A percentile compares a stretch with the other conserved stretches of the same genome.
phyloP scores from a whole-genome alignment of 2,329 filamentous ascomycete genomes.

The Pseudogymnoascus sp. region DNA sequence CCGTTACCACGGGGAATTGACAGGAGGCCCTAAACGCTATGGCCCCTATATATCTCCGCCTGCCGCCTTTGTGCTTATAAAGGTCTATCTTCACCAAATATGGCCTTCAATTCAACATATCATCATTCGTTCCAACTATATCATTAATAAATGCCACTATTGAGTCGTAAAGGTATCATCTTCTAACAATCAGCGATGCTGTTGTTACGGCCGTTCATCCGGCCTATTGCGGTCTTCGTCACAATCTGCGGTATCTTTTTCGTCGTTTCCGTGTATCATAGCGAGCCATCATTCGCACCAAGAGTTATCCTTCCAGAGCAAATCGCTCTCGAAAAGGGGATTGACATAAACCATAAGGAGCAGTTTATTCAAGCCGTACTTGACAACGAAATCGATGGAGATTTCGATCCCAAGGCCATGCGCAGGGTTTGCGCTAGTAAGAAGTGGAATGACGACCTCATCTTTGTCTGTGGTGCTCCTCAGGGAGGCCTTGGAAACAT shows the following conservation, averaged over 20 bases:
- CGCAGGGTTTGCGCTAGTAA: slow-evolving; percentile 32
- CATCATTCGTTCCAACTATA: no score
- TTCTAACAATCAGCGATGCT: neutral
- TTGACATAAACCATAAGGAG: neutral
- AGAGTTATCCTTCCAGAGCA: neutral
- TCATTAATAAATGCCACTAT: neutral
- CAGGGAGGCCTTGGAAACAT: slow-evolving; percentile 40
- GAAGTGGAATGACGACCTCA: slow-evolving; percentile 37
- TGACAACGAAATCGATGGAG: slow-evolving; percentile 21
- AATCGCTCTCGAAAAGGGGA: neutral
- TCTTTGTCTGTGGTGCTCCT: slow-evolving; percentile 39
- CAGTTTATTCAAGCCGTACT: slow-evolving; percentile 18
- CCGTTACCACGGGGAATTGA: no score
- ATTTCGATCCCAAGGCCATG: slow-evolving; percentile 19
- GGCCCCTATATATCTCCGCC: no score
- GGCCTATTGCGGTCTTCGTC: neutral
- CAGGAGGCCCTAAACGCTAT: no score
- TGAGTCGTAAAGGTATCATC: neutral
- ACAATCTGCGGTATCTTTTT: neutral
- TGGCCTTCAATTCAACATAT: no score
- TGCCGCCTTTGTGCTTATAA: no score
- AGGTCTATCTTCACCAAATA: no score
- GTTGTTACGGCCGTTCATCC: neutral
- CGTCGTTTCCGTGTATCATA: neutral
- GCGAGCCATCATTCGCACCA: neutral